These are phyloP conservation scores for Dendrocalamus sinicus DNA, from an alignment of 176 grass and related monocot species.

Conservation along the genomic window DNA sequence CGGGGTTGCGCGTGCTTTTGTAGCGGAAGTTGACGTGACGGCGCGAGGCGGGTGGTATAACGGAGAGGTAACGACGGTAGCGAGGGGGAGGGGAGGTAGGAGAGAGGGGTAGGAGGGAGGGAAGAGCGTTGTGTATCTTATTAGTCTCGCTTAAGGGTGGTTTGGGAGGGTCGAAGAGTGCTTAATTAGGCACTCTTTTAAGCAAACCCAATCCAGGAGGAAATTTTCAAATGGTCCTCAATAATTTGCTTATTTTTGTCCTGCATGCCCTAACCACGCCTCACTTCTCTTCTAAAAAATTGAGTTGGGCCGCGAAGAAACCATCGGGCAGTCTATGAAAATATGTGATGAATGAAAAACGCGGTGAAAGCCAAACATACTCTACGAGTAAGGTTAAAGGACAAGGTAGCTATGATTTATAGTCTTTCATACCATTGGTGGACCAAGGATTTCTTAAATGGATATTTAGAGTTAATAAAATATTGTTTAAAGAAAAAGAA, in stretches of 20 bases:
- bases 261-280: neutral
- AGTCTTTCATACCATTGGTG: neutral
- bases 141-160: slow-evolving; percentile 14
- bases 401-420: neutral
- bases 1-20: slow-evolving; percentile 34
- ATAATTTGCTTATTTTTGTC: too few relatives aligned
- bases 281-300: neutral
- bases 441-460: too few relatives aligned
- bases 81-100: neutral
- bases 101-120: neutral
- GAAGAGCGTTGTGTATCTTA: slow-evolving; percentile 20
- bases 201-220: neutral
- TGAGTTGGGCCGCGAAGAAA: neutral
- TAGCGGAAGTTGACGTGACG: slow-evolving; percentile 58
- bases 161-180: slow-evolving; percentile 23
- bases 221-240: neutral
- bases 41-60: slow-evolving; percentile 54
- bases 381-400: neutral
- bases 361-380: neutral
- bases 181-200: slow-evolving; percentile 19
- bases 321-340: neutral
- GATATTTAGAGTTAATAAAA: too few relatives aligned
- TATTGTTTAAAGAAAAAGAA: too few relatives aligned
- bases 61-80: slow-evolving; percentile 50
- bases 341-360: neutral